Conservation (phyloP, 2,329 filamentous ascomycete species). For the Hymenoscyphus scutula region DNA sequence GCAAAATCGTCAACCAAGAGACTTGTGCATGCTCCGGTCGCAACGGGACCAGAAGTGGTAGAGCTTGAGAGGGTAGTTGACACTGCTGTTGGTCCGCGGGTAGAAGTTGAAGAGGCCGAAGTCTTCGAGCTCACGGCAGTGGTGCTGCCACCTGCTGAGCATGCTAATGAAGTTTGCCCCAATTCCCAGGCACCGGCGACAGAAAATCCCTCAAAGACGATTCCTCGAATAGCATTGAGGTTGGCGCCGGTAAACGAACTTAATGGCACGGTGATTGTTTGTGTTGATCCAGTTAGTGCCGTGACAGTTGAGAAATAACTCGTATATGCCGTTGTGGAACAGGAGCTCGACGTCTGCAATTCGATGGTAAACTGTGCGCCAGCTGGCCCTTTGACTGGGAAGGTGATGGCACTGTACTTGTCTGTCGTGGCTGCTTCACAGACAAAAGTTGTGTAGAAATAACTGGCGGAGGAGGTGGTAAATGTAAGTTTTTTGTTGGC, state of each 20-base stretch:
- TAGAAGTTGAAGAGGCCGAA: neutral
- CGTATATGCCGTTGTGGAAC: conserved; percentile 41
- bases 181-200: conserved; percentile 45
- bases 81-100: neutral
- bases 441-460: conserved; percentile 53
- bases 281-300: conserved; percentile 47
- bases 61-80: neutral
- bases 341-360: conserved; percentile 47
- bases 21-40: conserved; percentile 38
- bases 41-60: conserved; percentile 9
- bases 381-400: conserved; percentile 46
- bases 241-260: conserved; percentile 50
- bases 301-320: conserved; percentile 46
- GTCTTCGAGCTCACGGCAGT: neutral
- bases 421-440: conserved; percentile 46
- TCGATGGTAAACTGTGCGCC: conserved; percentile 44
- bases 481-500: conserved; percentile 47
- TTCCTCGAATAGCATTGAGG: conserved; percentile 45
- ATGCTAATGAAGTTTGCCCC: conserved; percentile 48
- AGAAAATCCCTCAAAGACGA: conserved; percentile 45
- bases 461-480: conserved; percentile 47
- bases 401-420: conserved; percentile 48
- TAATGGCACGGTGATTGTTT: conserved; percentile 51
- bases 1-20: conserved; percentile 58
- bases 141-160: conserved; percentile 27